Base-by-base conservation (phyloP, 164 flowering plant species). In the Tinospora cordifolia region DNA sequence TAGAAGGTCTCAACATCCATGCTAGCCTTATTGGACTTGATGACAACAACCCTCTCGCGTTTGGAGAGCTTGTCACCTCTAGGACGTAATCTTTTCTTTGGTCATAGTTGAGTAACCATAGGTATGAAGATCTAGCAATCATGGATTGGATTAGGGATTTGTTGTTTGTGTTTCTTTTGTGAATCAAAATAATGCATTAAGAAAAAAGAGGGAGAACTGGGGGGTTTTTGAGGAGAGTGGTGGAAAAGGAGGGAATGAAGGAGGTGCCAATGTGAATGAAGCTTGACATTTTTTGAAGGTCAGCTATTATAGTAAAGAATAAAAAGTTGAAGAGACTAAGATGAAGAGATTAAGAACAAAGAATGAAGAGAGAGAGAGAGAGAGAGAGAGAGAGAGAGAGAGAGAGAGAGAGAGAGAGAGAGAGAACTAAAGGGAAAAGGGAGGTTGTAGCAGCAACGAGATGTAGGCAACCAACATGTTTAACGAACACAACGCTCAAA, bases 51-150 rank as follows among this genome's bases (percentile, higher is more conserved):
- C 30, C 96, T 84, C 71, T 95, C 99, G 10, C 99, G 97, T 69
- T 95, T 92, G 62, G 82, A 63, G 54, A 90, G 84, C 82, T 87
- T 89, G 51, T 92, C 98, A 39, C 98, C 99, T 66, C 98, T 98
- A 92, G 6, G 94, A 86, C 39, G 90, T 96, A 70, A 95, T 92
- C 81, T 92, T 95, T 6, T 98, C 99, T 72, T 92, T 98, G 0
- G 98, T 95, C 99, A 95, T 95, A 47, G 99, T 95, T 70, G 98
- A 92, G 81, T 90, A 15, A 92, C 81, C 0, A 97, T 98, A 10
- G 99, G 99, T 98, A 95, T 95, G 90, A 95, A 95, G 69, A 95
- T 92, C 81, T 95, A 98, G 2, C 97, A 88, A 90, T 88, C 90
- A 92, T 92, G 67, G 96, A 84, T 22, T 78, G 81, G 39, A 85